Evolutionary conservation across 176 grass and related monocot genomes (phyloP), one percentile per base, ranked within the genome.

Genomic region (Triticum monococcum): DNA sequence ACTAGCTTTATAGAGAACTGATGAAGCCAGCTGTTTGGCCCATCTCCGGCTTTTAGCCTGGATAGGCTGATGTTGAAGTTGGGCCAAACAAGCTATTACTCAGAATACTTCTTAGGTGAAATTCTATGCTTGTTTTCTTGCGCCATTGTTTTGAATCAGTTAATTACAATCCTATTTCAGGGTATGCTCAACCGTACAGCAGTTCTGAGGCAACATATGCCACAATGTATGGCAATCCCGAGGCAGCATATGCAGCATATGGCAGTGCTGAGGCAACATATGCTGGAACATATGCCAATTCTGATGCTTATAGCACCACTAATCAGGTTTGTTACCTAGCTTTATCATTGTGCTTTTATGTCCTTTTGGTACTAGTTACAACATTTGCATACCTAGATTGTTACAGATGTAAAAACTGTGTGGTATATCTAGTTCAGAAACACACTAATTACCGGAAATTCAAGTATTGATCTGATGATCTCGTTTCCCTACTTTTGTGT

Each of bases 251-350:
- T 80, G 48, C 25, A 63, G 62, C 79, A 22, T 90, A 86, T 38
- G 78, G 83, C 63, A 90, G 45, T 86, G 48, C 78, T 50, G 85
- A 64, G 41, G 37, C 79, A 72, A 52, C 85, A 59, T 90, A 90
- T 75, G 45, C 85, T 60, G 75, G 11, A 26, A 17, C 59, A 36
- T 85, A 75, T 77, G 40, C 69, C 45, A 81, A 89, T 83, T 37
- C 89, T 36, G 84, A 87, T 75, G 61, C 89, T 87, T 91, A 95
- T 63, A 85, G 61, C 87, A 84, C 80, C 87, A 84, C 77, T 56
- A 90, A 91, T 76, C 94, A 95, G 91, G 94, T 93, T 77, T 77
- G 60, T 86, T 36, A 38, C 64, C 41, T 78, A 59, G 11, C 65
- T 81, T 69, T 78, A 86, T 45, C 18, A 48, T 48, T 77, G 33